phyloP scores from a whole-genome alignment of 345 rosid genomes.

The Punica granatum region DNA sequence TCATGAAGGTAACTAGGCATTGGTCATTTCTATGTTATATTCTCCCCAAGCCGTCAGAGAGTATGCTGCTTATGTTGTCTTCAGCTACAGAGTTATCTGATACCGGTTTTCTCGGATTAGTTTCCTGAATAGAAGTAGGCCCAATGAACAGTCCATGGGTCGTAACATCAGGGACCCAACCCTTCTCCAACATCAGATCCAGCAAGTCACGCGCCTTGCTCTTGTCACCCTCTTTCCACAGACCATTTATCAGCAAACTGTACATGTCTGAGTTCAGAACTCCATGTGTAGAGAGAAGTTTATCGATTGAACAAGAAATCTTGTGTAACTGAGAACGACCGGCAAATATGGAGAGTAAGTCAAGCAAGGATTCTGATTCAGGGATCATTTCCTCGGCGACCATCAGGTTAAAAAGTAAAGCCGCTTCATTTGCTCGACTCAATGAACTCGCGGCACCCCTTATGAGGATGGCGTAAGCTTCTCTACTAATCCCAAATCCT shows the following conservation, averaged over 20 bases:
- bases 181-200: constrained; percentile 45
- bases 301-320: constrained; percentile 20
- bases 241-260: constrained; percentile 25
- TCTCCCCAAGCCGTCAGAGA: constrained; percentile 22
- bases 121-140: constrained; percentile 18
- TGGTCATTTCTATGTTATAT: no score
- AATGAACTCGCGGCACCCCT: constrained; percentile 20
- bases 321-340: constrained; percentile 16
- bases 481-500: constrained; percentile 26
- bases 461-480: constrained; percentile 37
- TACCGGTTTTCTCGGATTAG: constrained; percentile 1
- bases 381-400: constrained; percentile 29
- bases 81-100: constrained; percentile 11
- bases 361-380: constrained; percentile 20
- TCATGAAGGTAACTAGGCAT: neutral
- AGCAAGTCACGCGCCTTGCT: constrained; percentile 26
- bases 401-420: constrained; percentile 31
- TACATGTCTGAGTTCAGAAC: constrained; percentile 24
- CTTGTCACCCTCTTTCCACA: constrained; percentile 42
- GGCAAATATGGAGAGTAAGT: constrained; percentile 22
- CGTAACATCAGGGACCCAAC: constrained; percentile 40
- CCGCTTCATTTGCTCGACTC: constrained; percentile 22
- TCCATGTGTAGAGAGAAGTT: constrained; percentile 17
- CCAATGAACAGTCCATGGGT: constrained; percentile 43
- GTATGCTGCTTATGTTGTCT: constrained; percentile 34